Percentiles rank a stretch among this genome's conserved stretches.
These are phyloP conservation scores for Trypanosoma vivax DNA, from an alignment of 208 protist species.

Conservation along the genomic window DNA sequence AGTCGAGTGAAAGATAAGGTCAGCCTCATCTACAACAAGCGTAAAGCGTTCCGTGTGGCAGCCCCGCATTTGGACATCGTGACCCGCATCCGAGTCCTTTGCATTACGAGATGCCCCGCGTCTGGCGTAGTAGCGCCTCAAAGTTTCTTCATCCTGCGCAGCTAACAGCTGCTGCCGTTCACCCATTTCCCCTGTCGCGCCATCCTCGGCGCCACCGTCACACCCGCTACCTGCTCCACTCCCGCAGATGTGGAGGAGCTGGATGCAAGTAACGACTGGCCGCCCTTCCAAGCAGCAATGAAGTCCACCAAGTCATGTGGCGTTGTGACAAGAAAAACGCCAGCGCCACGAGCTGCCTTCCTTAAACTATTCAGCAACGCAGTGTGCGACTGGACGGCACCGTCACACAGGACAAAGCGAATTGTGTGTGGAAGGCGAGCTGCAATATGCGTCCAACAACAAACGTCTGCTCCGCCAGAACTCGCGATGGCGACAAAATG, in stretches of 20 bases:
- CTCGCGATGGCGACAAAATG: slow-evolving; percentile 77
- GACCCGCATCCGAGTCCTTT: not conserved
- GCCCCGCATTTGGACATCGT: slow-evolving; percentile 8
- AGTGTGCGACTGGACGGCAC: slow-evolving; percentile 35
- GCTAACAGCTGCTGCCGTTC: slow-evolving; percentile 28
- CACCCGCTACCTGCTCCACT: not conserved
- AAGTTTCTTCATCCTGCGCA: slow-evolving; percentile 50
- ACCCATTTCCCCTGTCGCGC: not conserved
- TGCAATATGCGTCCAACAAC: slow-evolving; percentile 63
- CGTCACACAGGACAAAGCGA: slow-evolving; percentile 74
- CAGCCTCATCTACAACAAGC: slow-evolving; percentile 84
- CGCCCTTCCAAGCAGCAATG: slow-evolving; percentile 21
- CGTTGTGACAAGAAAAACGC: slow-evolving; percentile 74
- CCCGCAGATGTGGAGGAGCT: too few species aligned
- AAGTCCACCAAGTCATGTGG: slow-evolving; percentile 63
- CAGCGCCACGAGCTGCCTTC: slow-evolving; percentile 46
- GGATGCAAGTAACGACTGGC: too few species aligned
- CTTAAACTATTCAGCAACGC: slow-evolving; percentile 37
- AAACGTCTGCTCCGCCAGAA: slow-evolving; percentile 83
- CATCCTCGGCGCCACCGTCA: not conserved
- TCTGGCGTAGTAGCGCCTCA: slow-evolving; percentile 27
- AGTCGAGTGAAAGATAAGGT: slow-evolving; percentile 67
- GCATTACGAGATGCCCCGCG: not conserved
- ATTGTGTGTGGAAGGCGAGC: slow-evolving; percentile 68
- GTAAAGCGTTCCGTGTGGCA: slow-evolving; percentile 40